Evolutionary conservation across 169 alveolate species (phyloP).

Genomic region (Plasmodium vivax): DNA sequence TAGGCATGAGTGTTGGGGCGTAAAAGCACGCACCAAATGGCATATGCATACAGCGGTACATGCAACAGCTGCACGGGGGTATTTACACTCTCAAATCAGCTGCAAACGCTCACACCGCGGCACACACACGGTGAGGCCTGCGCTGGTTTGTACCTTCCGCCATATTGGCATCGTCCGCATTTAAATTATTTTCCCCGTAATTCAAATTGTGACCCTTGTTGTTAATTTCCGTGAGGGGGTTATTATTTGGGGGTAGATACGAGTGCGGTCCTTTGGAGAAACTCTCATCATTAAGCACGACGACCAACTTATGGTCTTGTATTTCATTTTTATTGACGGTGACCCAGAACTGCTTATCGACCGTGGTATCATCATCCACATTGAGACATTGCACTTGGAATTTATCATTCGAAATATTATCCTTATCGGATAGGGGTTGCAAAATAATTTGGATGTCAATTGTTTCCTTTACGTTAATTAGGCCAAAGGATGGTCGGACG

Average conservation of each 20-base stretch:
- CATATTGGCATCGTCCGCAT: conserved; percentile 51
- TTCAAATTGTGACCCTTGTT: conserved; percentile 80
- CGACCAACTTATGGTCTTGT: conserved; percentile 88
- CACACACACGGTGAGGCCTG: background rate
- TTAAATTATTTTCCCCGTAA: conserved; percentile 81
- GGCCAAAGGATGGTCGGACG: conserved; percentile 89
- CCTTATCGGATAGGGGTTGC: conserved; percentile 89
- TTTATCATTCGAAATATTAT: conserved; percentile 85
- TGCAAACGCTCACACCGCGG: too few species aligned
- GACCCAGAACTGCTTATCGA: conserved; percentile 89
- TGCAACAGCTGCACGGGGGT: background rate
- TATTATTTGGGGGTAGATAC: conserved; percentile 78
- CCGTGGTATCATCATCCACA: conserved; percentile 83
- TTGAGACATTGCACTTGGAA: conserved; percentile 86
- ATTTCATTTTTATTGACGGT: conserved; percentile 84
- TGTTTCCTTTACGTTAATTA: conserved; percentile 85
- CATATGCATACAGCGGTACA: background rate
- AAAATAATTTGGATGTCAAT: conserved; percentile 87
- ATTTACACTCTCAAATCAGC: background rate
- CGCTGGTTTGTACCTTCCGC: conserved; percentile 18
- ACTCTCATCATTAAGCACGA: conserved; percentile 85
- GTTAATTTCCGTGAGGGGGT: conserved; percentile 82
- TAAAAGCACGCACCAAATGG: conserved; percentile 2
- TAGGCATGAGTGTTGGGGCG: background rate
- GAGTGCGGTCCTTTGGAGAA: conserved; percentile 78